Base-by-base conservation (phyloP, 2,329 filamentous ascomycete species). In the Periconia sp. region DNA sequence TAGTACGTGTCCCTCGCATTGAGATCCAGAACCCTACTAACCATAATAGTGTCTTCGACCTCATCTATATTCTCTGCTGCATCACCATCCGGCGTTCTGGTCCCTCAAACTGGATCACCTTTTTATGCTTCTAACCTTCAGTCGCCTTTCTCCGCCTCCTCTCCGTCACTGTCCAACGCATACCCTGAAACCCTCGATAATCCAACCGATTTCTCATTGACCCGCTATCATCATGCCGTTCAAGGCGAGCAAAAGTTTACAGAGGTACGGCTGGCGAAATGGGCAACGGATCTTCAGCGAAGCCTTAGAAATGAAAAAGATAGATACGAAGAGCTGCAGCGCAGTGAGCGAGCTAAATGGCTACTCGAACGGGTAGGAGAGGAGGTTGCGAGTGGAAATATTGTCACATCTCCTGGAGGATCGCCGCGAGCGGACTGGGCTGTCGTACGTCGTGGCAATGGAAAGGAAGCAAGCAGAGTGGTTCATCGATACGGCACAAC, bases 281-380 rank as follows among this genome's bases (percentile, higher is more conserved):
- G 90, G 90, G 89, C 90, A 0, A 80, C 84, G 6, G 88, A 94
- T 56, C 76, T 95, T 0, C 89, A 95, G 63, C 82, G 83, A 42
- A 89, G 86, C 59, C 74, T 94, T 1, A 80, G 84, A 19, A 86
- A 85, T 44, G 89, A 94, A 65, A 80, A 84, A n/a, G 80, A 82
- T 19, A 75, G 83, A 52, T 92, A 85, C 48, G 84, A 87, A 48
- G 73, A 79, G 6, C 71, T 88, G 0, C 76, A 71, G 25, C 60
- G 79, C 16, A 79, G 77, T 16, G 83, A 91, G 63, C 73, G 86
- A 24, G 83, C 84, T 3, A 73, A 84, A 19, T 91, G 87, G 87
- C 74, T 89, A 22, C 73, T 90, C 2, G 81, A 82, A 15, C 85
- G 89, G 59, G 86, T 85, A 50, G 78, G 86, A 5, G 74, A 81